Conservation (phyloP, 177 flowering plant genomes). For the Vitis hybrid region DNA sequence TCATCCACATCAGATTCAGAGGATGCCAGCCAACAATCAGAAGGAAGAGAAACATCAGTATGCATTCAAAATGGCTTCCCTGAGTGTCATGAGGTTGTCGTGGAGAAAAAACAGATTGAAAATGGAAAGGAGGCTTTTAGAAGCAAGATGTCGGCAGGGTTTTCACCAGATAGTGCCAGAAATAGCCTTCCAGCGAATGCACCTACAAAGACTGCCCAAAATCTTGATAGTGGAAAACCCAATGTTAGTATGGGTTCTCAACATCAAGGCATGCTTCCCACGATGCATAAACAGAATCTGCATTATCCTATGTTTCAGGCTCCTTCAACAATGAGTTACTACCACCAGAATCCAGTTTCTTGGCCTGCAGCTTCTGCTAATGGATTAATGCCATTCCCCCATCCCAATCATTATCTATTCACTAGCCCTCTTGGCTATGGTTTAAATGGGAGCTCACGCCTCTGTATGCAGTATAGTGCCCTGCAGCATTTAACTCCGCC, state of each 20-base stretch:
- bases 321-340: constrained; percentile 66
- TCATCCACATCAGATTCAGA: constrained; percentile 81
- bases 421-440: constrained; percentile 63
- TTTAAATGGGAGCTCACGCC: constrained; percentile 53
- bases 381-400: constrained; percentile 67
- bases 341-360: constrained; percentile 62
- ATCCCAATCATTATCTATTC: constrained; percentile 55
- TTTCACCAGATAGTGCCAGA: constrained; percentile 17
- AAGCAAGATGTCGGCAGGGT: constrained; percentile 9
- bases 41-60: constrained; percentile 46
- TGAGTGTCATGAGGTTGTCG: constrained; percentile 24
- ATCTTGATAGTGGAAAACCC: constrained; percentile 32
- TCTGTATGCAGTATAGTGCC: constrained; percentile 67
- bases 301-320: constrained; percentile 58
- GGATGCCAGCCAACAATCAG: constrained; percentile 65
- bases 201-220: constrained; percentile 19
- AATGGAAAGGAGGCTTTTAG: constrained; percentile 27
- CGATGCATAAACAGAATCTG: constrained; percentile 44
- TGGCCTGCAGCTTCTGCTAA: constrained; percentile 70
- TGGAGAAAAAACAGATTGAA: constrained; percentile 25
- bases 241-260: constrained; percentile 31
- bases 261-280: constrained; percentile 34
- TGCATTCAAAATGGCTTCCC: constrained; percentile 28
- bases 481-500: constrained; percentile 54
- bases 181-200: constrained; percentile 12